phyloP scores from a whole-genome alignment of 305 asterid species.

The Plantago coronopus region DNA sequence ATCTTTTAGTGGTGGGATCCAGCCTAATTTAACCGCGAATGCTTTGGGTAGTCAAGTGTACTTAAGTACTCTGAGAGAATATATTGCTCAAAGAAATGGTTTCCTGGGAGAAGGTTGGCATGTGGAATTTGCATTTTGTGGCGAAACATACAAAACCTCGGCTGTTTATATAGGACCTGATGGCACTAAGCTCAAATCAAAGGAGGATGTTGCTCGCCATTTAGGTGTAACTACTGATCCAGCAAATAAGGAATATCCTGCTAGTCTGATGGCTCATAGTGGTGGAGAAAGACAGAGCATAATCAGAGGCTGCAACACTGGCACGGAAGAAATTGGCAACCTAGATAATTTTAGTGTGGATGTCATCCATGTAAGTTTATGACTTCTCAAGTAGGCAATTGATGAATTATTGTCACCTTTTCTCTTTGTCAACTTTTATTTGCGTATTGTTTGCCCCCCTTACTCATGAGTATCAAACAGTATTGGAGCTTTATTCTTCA shows the following conservation, averaged over 20 bases:
- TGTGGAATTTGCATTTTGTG: slow-evolving; percentile 63
- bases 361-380: slow-evolving; percentile 32
- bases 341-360: slow-evolving; percentile 22
- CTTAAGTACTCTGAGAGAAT: slow-evolving; percentile 62
- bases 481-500: neutral
- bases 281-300: slow-evolving; percentile 40
- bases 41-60: slow-evolving; percentile 45
- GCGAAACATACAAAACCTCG: slow-evolving; percentile 45
- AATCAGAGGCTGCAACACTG: slow-evolving; percentile 31
- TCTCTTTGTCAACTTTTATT: neutral
- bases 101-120: slow-evolving; percentile 74
- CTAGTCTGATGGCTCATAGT: slow-evolving; percentile 30
- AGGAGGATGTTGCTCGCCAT: slow-evolving; percentile 72
- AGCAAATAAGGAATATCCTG: slow-evolving; percentile 43
- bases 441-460: too few relatives aligned
- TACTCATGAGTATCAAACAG: neutral
- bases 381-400: neutral
- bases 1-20: slow-evolving; percentile 31
- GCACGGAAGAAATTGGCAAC: slow-evolving; percentile 15
- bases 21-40: slow-evolving; percentile 30
- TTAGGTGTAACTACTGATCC: slow-evolving; percentile 38
- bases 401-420: neutral
- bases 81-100: slow-evolving; percentile 65
- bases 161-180: slow-evolving; percentile 69
- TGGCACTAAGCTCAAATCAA: slow-evolving; percentile 65